These are phyloP conservation scores for Epichloe gansuensis DNA, from an alignment of 2,329 filamentous ascomycete species.

Conservation along the genomic window DNA sequence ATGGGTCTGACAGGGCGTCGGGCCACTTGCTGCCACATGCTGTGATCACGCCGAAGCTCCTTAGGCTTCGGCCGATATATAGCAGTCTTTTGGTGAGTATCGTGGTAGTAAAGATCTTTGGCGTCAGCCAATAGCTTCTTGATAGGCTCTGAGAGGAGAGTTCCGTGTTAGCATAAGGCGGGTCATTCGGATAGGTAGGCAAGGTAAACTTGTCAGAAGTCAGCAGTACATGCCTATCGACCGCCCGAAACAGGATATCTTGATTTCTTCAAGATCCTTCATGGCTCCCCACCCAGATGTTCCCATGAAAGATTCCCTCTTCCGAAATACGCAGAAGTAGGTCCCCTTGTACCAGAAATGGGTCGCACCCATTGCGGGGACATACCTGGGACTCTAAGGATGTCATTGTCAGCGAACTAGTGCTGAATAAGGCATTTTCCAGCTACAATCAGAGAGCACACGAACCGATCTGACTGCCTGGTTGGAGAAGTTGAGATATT, in stretches of 20 bases:
- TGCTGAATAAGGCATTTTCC: too few species aligned
- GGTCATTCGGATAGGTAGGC: too few species aligned
- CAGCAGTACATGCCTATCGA: constrained; percentile 17
- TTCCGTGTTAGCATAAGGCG: background rate
- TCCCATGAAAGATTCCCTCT: constrained; percentile 29
- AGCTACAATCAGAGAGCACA: too few species aligned
- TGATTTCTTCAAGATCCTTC: constrained; percentile 40
- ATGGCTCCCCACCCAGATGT: constrained; percentile 24
- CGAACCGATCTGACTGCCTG: constrained; percentile 25
- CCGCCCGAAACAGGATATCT: constrained; percentile 43
- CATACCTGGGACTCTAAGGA: constrained; percentile 34
- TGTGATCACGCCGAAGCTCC: constrained; percentile 32
- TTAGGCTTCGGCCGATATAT: constrained; percentile 42
- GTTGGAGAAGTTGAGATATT: constrained; percentile 47
- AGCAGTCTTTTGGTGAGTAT: constrained; percentile 43
- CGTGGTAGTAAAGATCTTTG: constrained; percentile 38
- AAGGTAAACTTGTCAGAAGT: too few species aligned
- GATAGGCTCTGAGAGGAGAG: constrained; percentile 30
- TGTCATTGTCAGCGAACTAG: too few species aligned
- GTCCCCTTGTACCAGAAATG: constrained; percentile 41
- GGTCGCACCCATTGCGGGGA: constrained; percentile 41
- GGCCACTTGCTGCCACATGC: constrained; percentile 44
- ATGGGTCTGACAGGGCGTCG: constrained; percentile 58
- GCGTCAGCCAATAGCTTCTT: constrained; percentile 42
- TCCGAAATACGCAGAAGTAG: constrained; percentile 36